Evolutionary conservation across 2,329 filamentous ascomycete species (phyloP), one percentile per base, ranked within the genome.

Genomic region (Neurospora crassa): DNA sequence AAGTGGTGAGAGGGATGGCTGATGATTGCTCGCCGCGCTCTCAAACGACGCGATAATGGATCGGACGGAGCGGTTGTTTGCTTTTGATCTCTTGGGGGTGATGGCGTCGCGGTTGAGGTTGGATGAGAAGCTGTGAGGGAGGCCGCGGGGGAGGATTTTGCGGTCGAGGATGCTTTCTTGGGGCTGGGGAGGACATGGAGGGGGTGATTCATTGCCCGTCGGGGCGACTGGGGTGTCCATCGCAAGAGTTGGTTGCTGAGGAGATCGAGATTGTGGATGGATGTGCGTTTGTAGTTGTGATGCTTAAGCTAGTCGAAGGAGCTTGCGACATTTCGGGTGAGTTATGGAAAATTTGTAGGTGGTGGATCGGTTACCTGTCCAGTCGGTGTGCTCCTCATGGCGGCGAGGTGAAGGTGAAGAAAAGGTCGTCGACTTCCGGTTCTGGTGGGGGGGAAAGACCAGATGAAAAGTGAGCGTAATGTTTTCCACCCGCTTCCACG

Each of bases 61-160:
- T 63, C 29, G 53, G 24, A 63, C 53, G 14, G 53, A 34, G 14
- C 53, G 53, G 3, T 34, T 63, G 7, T 63, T 63, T 0, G 16
- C 8, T 3, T 63, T 63, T 0, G 14, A 0, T 10, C 18, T 63
- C 29, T n/a, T 63, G 1, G 24, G 24, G 8, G 53, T 63, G 0
- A 16, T 63, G 7, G n/a, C 53, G 53, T 63, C 53, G 24, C 72
- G 75, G 45, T 74, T 74, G 29, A 77, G 74, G 69, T 77, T 78
- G 40, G 78, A 78, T 7, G 76, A 77, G 73, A 80, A 79, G 70
- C 76, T 78, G 73, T 76, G 75, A 3, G 75, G 71, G 5, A 78
- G 70, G 5, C 75, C 77, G n/a, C 67, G 73, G n/a, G 71, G 71
- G 16, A 74, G 73, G 67, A 76, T 76, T 45, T 73, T 74, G 34